Percentiles rank a stretch among this genome's conserved stretches.
Evolutionary conservation across 352 stramenopile genomes (phyloP).

Genomic region (Elongisporangium anandrum): DNA sequence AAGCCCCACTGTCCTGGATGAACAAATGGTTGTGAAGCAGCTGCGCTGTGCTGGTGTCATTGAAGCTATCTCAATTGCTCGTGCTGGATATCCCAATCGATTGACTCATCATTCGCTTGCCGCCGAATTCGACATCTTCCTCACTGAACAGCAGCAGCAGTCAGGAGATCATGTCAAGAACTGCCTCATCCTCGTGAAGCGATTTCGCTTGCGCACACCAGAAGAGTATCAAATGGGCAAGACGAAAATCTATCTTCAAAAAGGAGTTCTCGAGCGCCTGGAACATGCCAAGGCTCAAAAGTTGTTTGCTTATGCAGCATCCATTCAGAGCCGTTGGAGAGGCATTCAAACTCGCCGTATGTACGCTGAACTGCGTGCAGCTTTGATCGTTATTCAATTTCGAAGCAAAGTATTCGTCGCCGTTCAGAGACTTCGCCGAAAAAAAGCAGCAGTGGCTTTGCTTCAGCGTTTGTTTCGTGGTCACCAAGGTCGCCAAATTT

Average conservation of each 20-base stretch:
- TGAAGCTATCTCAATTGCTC: constrained; percentile 73
- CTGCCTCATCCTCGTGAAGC: constrained; percentile 49
- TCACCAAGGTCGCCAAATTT: constrained; percentile 18
- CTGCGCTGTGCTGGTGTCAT: constrained; percentile 79
- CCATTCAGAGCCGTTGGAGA: constrained; percentile 64
- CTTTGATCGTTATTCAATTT: constrained; percentile 43
- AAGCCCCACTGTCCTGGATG: constrained; percentile 52
- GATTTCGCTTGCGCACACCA: constrained; percentile 54
- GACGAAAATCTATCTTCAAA: constrained; percentile 87
- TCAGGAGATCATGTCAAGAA: constrained; percentile 19
- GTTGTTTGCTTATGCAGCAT: constrained; percentile 54
- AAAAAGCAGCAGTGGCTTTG: constrained; percentile 7
- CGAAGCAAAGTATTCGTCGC: constrained; percentile 44
- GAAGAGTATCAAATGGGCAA: constrained; percentile 79
- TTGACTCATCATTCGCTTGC: constrained; percentile 75
- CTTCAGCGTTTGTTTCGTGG: constrained; percentile 35
- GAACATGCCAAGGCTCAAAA: constrained; percentile 61
- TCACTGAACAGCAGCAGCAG: constrained; percentile 32
- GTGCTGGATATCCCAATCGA: constrained; percentile 72
- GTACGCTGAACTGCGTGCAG: constrained; percentile 27
- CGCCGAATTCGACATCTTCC: constrained; percentile 64
- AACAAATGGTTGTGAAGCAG: constrained; percentile 74
- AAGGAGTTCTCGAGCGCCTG: constrained; percentile 69
- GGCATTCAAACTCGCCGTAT: constrained; percentile 30
- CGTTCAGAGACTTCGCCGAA: neutral